Percentiles rank a stretch among this genome's conserved stretches.
Evolutionary conservation across 345 rosid species (phyloP).

Genomic region (Dipteronia dyeriana): DNA sequence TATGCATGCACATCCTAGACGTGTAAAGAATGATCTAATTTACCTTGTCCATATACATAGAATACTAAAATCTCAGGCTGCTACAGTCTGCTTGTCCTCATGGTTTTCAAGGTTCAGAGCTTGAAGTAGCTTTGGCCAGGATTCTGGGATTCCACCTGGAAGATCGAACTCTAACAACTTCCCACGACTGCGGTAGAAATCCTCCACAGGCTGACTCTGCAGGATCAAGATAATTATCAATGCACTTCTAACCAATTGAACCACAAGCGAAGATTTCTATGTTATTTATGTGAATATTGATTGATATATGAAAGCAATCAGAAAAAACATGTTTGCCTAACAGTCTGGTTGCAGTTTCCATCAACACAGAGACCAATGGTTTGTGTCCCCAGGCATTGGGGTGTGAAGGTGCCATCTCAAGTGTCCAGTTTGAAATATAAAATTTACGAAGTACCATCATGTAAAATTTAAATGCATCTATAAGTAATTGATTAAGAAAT

Average conservation of each 20-base stretch:
- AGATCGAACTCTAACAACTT: constrained; percentile 84
- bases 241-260: constrained; percentile 9
- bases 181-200: constrained; percentile 75
- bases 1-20: constrained; percentile 35
- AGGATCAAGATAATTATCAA: constrained; percentile 20
- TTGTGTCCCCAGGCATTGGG: background rate
- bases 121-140: constrained; percentile 91
- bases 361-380: background rate
- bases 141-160: constrained; percentile 97
- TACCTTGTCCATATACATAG: constrained; percentile 28
- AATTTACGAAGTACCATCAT: background rate
- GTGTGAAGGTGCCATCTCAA: background rate
- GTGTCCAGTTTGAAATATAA: background rate
- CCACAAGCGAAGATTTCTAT: background rate
- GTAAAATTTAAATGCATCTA: background rate
- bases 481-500: background rate
- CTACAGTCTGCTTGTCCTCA: constrained; percentile 58
- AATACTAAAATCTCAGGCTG: constrained; percentile 44
- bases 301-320: background rate
- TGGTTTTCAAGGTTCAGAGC: constrained; percentile 78
- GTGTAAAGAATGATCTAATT: constrained; percentile 63
- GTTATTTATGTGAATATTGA: background rate
- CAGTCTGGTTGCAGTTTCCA: background rate
- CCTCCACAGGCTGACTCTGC: constrained; percentile 92
- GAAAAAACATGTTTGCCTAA: background rate